Percentiles rank a stretch among this genome's conserved stretches.
Conservation (phyloP, 2,329 filamentous ascomycete genomes). For the Cercospora zeae-maydis region DNA sequence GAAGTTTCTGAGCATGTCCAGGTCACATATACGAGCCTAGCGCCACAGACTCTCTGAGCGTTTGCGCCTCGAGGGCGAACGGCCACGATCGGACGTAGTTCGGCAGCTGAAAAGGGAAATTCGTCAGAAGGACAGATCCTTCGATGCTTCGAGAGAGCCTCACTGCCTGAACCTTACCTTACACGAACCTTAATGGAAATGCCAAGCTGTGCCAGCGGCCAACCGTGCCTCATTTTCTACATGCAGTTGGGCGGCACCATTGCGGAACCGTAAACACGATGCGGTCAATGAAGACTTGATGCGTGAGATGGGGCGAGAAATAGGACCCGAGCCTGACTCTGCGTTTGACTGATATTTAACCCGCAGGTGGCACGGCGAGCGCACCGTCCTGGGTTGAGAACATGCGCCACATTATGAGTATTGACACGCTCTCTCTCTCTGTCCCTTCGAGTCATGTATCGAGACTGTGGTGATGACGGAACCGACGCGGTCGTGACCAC, state of each 20-base stretch:
- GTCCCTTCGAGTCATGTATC: neutral
- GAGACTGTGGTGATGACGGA: neutral
- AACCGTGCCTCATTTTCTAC: neutral
- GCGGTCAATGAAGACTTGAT: neutral
- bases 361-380: too few relatives aligned
- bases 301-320: neutral
- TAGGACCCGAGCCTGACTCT: neutral
- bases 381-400: neutral
- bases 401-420: slow-evolving; percentile 2
- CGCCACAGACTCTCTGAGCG: neutral
- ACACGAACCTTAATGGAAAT: neutral
- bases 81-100: slow-evolving; percentile 3
- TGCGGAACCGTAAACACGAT: neutral
- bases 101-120: slow-evolving; percentile 7
- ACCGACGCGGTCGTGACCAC: neutral
- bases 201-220: neutral
- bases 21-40: neutral
- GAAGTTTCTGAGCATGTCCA: neutral
- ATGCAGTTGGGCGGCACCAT: neutral
- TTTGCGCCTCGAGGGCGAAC: neutral
- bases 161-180: too few relatives aligned
- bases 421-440: neutral
- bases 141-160: neutral
- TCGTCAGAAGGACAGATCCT: slow-evolving; percentile 7
- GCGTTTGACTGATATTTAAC: neutral